Conservation (phyloP, 2,329 filamentous ascomycete species). For the Pestalotiopsis sp. region DNA sequence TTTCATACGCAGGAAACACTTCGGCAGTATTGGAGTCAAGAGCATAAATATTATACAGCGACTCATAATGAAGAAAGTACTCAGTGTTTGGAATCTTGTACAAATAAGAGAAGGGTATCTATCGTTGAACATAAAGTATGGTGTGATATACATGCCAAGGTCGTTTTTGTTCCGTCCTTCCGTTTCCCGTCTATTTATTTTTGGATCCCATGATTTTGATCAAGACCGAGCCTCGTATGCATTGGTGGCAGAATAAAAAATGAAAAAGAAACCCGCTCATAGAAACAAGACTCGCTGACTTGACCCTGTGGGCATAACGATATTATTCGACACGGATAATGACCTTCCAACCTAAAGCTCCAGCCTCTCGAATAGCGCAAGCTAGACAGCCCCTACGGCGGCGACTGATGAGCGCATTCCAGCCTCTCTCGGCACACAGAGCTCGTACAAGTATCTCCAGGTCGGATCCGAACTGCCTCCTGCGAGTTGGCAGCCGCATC, state of each 20-base stretch:
- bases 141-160: background rate
- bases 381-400: conserved; percentile 68
- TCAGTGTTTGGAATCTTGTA: background rate
- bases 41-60: background rate
- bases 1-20: background rate
- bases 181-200: background rate
- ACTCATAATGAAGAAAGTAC: background rate
- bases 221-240: background rate
- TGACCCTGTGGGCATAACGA: background rate
- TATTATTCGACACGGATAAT: conserved; percentile 58
- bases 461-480: conserved; percentile 62
- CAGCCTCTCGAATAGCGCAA: conserved; percentile 75
- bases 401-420: conserved; percentile 71
- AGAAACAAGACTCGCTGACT: background rate
- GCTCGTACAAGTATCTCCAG: conserved; percentile 71
- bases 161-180: background rate
- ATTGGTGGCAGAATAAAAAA: background rate
- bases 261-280: background rate
- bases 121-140: background rate
- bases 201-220: background rate
- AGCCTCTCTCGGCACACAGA: conserved; percentile 71
- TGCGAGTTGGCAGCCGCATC: conserved; percentile 57
- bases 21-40: background rate
- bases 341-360: conserved; percentile 67
- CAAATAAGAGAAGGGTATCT: background rate